Percentiles rank a stretch among this genome's conserved stretches.
phyloP scores from a whole-genome alignment of 257 asterid species.

The Solanum appendiculatum region DNA sequence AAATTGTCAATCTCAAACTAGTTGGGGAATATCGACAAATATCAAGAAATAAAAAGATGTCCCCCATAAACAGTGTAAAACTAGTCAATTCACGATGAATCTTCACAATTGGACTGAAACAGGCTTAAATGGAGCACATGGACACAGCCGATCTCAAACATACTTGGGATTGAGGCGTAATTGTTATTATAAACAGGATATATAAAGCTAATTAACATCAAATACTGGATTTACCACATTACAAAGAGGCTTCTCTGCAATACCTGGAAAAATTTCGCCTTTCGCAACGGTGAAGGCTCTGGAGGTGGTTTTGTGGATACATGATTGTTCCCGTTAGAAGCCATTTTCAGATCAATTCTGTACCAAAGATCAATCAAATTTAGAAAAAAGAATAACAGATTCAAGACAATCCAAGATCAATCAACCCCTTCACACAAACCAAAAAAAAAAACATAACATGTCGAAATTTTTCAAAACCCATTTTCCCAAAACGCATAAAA shows the following conservation, averaged over 20 bases:
- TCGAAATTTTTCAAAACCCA: too few relatives aligned
- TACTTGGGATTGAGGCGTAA: neutral
- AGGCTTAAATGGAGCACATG: neutral
- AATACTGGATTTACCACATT: neutral
- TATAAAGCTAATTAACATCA: neutral
- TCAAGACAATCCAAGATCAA: neutral
- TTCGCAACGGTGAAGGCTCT: constrained; percentile 72
- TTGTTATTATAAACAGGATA: neutral
- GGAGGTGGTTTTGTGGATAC: constrained; percentile 49
- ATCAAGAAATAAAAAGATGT: too few relatives aligned
- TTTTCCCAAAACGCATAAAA: neutral
- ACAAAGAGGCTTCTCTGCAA: neutral
- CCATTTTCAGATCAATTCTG: constrained; percentile 24
- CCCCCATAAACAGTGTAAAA: too few relatives aligned
- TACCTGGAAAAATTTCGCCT: constrained; percentile 66
- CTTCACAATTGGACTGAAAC: neutral
- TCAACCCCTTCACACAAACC: neutral
- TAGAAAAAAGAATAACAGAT: neutral
- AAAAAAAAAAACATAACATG: neutral
- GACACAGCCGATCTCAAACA: neutral
- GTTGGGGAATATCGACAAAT: too few relatives aligned
- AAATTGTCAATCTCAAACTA: too few relatives aligned
- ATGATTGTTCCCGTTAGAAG: constrained; percentile 28
- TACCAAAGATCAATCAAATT: neutral
- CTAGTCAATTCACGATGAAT: neutral